A percentile compares a stretch with the other conserved stretches of the same genome.
Evolutionary conservation across 2,329 filamentous ascomycete genomes (phyloP).

Genomic region (Aulographum hederae): DNA sequence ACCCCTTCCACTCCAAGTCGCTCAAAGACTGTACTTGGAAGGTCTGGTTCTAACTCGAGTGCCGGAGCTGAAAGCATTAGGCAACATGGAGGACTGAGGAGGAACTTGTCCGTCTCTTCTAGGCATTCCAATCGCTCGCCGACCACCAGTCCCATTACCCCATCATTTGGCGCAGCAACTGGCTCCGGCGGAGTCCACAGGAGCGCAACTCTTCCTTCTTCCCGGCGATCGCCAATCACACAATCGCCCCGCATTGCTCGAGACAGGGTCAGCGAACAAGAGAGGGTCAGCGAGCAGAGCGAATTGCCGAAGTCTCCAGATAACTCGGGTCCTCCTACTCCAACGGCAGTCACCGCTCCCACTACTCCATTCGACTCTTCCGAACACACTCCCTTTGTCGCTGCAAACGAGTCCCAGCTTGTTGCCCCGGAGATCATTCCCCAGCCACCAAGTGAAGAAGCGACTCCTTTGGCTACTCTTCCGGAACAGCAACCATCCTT

Average conservation of each 20-base stretch:
- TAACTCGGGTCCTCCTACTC: no score
- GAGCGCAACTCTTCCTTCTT: conserved; percentile 89
- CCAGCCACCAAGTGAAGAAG: conserved; percentile 19
- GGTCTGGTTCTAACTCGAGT: conserved; percentile 77
- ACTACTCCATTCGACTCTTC: background rate
- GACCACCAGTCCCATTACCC: conserved; percentile 14
- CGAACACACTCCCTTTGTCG: conserved; percentile 1
- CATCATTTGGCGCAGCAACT: conserved; percentile 17
- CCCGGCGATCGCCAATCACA: conserved; percentile 66
- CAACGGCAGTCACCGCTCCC: background rate
- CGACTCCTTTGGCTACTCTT: conserved; percentile 17
- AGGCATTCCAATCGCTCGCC: conserved; percentile 59
- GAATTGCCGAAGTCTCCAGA: no score
- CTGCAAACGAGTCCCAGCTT: conserved; percentile 11
- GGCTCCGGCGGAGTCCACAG: conserved; percentile 42
- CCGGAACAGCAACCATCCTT: conserved; percentile 5
- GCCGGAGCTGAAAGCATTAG: conserved; percentile 75
- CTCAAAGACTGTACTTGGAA: conserved; percentile 40
- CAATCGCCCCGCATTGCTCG: conserved; percentile 41
- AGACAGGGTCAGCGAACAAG: no score
- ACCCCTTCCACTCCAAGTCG: conserved; percentile 22
- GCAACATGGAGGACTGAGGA: conserved; percentile 58
- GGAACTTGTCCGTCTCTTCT: conserved; percentile 90
- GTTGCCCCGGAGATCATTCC: conserved; percentile 18
- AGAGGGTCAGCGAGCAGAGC: no score